Percentiles rank a stretch among this genome's conserved stretches.
These are phyloP conservation scores for Talaromyces sp. DNA, from an alignment of 2,329 filamentous ascomycete genomes.

Conservation along the genomic window DNA sequence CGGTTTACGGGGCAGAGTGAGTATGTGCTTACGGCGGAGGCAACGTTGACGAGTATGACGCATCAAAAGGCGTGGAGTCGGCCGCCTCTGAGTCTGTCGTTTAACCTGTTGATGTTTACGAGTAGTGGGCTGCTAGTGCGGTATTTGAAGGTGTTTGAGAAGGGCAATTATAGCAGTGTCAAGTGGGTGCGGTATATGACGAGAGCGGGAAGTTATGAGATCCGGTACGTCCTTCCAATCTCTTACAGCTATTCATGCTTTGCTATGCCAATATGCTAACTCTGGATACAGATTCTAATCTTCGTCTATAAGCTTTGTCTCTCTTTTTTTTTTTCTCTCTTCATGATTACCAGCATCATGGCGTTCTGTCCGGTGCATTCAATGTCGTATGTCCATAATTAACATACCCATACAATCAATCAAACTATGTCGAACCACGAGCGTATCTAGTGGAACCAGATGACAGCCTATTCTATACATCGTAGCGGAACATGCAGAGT, in stretches of 20 bases:
- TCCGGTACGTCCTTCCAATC: slow-evolving; percentile 56
- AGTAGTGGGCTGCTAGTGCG: slow-evolving; percentile 87
- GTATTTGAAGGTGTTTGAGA: slow-evolving; percentile 98
- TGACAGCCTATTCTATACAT: not conserved
- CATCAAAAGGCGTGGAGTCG: slow-evolving; percentile 96
- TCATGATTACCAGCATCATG: not conserved
- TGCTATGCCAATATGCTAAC: not conserved
- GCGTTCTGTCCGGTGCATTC: not conserved
- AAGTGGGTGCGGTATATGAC: slow-evolving; percentile 99
- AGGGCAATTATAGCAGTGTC: slow-evolving; percentile 96
- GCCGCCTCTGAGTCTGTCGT: slow-evolving; percentile 86
- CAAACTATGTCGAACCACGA: not conserved
- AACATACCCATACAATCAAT: not conserved
- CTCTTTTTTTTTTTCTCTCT: not conserved
- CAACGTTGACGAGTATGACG: slow-evolving; percentile 91
- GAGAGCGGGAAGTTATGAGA: slow-evolving; percentile 93
- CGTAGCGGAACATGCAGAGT: not conserved
- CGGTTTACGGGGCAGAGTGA: slow-evolving; percentile 98
- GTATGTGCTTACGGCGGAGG: slow-evolving; percentile 91
- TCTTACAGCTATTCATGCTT: not conserved
- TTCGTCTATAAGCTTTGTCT: not conserved
- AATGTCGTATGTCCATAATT: not conserved
- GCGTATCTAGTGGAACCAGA: not conserved
- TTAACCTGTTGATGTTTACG: slow-evolving; percentile 96
- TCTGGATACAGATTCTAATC: not conserved